A percentile compares a stretch with the other conserved stretches of the same genome.
These are phyloP conservation scores for Epichloe sibirici DNA, from an alignment of 2,329 filamentous ascomycete genomes.

Conservation along the genomic window DNA sequence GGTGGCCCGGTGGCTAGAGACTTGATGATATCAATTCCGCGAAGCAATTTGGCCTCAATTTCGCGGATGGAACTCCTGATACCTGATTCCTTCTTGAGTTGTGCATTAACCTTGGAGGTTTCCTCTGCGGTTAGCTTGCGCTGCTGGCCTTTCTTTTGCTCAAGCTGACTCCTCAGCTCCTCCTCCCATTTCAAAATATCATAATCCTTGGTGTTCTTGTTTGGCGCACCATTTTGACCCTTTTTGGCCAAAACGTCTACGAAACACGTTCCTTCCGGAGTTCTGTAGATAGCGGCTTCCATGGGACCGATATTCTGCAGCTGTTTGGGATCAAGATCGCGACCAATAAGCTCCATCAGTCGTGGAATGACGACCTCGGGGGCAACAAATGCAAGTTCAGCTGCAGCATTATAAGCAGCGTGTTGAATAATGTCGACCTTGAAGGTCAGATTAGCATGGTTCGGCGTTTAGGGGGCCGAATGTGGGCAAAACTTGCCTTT, in stretches of 20 bases:
- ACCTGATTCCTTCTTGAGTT: conserved; percentile 72
- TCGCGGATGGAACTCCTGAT: conserved; percentile 63
- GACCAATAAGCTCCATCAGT: conserved; percentile 60
- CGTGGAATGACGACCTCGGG: conserved; percentile 68
- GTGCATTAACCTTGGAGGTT: conserved; percentile 77
- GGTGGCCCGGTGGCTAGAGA: conserved; percentile 76
- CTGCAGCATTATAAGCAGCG: conserved; percentile 74
- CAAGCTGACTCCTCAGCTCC: conserved; percentile 73
- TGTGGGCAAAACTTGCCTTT: conserved; percentile 30
- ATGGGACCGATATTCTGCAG: conserved; percentile 66
- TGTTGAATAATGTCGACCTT: conserved; percentile 34
- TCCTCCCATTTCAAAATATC: conserved; percentile 96
- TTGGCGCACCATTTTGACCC: conserved; percentile 52
- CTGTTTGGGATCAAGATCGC: conserved; percentile 60
- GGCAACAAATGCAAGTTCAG: conserved; percentile 86
- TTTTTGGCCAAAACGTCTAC: conserved; percentile 87
- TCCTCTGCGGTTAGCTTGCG: conserved; percentile 89
- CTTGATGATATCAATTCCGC: conserved; percentile 76
- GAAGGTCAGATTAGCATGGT: conserved; percentile 3
- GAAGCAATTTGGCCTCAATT: conserved; percentile 58
- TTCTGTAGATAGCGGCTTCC: conserved; percentile 87
- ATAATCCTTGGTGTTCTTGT: conserved; percentile 91
- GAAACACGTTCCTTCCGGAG: conserved; percentile 76
- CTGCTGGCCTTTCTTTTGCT: conserved; percentile 83
- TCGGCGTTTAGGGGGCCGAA: background rate